Evolutionary conservation across 768 basidiomycete species (phyloP).

Genomic region (Megacollybia marginata): DNA sequence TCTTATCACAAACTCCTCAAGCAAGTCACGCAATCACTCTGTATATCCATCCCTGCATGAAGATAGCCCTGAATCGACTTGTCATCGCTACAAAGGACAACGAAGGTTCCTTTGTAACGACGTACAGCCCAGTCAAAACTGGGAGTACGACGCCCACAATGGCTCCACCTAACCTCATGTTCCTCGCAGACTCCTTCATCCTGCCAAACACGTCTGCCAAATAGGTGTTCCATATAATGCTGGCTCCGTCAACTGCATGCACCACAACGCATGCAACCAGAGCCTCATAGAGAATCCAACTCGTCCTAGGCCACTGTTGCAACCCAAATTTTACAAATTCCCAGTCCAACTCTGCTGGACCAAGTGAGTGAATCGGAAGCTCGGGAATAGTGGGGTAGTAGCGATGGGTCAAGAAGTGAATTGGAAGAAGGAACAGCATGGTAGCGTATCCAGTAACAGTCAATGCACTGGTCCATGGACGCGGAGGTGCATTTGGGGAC

Average conservation of each 20-base stretch:
- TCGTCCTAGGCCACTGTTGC: conserved; percentile 51
- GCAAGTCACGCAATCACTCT: too few relatives aligned
- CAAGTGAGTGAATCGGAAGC: conserved; percentile 48
- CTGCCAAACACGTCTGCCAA: conserved; percentile 19
- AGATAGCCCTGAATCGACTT: conserved; percentile 45
- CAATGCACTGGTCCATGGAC: conserved; percentile 25
- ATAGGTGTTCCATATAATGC: conserved; percentile 46
- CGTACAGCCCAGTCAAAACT: conserved; percentile 47
- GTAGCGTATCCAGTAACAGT: conserved; percentile 58
- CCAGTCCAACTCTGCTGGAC: conserved; percentile 74
- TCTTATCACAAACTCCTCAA: too few relatives aligned
- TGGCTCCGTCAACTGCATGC: conserved; percentile 58
- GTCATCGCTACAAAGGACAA: conserved; percentile 45
- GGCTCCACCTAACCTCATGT: conserved; percentile 20
- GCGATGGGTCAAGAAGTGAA: conserved; percentile 69
- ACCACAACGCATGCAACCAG: conserved; percentile 48
- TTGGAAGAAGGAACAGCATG: conserved; percentile 50
- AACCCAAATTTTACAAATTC: conserved; percentile 77
- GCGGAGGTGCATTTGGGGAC: conserved; percentile 23
- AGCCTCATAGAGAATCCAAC: conserved; percentile 54
- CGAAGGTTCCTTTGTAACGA: conserved; percentile 50
- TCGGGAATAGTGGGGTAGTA: conserved; percentile 36
- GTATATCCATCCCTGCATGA: conserved; percentile 35
- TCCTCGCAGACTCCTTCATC: conserved; percentile 11
- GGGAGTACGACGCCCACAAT: conserved; percentile 36